These are phyloP conservation scores for Tricladium varicosporioides DNA, from an alignment of 2,329 filamentous ascomycete genomes.

Conservation along the genomic window DNA sequence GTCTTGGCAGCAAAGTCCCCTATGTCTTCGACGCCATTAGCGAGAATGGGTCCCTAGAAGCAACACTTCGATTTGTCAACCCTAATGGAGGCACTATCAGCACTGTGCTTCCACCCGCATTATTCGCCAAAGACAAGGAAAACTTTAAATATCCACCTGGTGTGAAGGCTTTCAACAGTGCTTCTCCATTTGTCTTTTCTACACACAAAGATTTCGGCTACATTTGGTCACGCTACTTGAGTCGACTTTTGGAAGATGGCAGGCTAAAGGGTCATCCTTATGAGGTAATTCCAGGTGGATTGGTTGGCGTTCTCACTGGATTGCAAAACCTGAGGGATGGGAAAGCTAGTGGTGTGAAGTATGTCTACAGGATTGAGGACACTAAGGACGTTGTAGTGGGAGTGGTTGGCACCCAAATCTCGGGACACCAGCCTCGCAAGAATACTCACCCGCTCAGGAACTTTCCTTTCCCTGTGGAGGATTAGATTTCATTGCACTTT, in stretches of 20 bases:
- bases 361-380: slow-evolving; percentile 45
- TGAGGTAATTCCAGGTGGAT: slow-evolving; percentile 47
- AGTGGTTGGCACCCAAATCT: not conserved
- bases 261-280: slow-evolving; percentile 48
- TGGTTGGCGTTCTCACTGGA: slow-evolving; percentile 45
- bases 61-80: slow-evolving; percentile 9
- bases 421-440: not conserved
- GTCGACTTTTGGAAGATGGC: slow-evolving; percentile 44
- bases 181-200: slow-evolving; percentile 2
- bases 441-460: not conserved
- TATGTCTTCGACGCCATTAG: slow-evolving; percentile 25
- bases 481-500: no score
- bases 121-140: slow-evolving; percentile 11
- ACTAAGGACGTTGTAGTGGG: not conserved
- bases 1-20: slow-evolving; percentile 5
- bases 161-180: slow-evolving; percentile 5
- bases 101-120: slow-evolving; percentile 10
- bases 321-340: slow-evolving; percentile 55
- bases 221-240: slow-evolving; percentile 12
- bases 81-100: slow-evolving; percentile 7
- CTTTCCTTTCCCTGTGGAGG: not conserved
- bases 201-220: slow-evolving; percentile 13
- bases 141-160: slow-evolving; percentile 7
- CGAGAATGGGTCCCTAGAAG: slow-evolving; percentile 14
- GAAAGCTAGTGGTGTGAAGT: slow-evolving; percentile 61